A percentile compares a stretch with the other conserved stretches of the same genome.
These are phyloP conservation scores for Penicillium sp. DNA, from an alignment of 2,329 filamentous ascomycete species.

Conservation along the genomic window DNA sequence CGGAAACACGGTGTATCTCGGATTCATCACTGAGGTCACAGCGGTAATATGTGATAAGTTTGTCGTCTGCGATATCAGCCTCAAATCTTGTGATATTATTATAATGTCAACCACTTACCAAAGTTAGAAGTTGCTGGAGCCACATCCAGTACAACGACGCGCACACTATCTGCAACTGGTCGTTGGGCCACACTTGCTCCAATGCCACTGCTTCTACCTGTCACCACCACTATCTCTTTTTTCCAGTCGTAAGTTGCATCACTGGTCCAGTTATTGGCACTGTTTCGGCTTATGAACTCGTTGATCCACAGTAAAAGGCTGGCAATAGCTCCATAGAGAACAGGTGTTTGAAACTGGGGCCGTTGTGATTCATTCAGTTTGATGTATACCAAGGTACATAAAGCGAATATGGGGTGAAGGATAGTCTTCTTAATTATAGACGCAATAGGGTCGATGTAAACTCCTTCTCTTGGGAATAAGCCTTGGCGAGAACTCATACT, in stretches of 20 bases:
- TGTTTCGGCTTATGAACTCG: slow-evolving; percentile 16
- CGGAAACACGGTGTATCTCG: slow-evolving; percentile 31
- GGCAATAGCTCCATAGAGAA: background rate
- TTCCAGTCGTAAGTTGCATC: slow-evolving; percentile 40
- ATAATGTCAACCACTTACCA: too few species aligned
- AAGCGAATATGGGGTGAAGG: slow-evolving; percentile 8
- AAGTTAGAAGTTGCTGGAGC: slow-evolving; percentile 23
- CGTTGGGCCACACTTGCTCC: slow-evolving; percentile 37
- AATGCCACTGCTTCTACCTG: slow-evolving; percentile 48
- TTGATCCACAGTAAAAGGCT: slow-evolving; percentile 14
- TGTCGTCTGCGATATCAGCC: slow-evolving; percentile 2
- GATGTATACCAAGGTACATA: background rate
- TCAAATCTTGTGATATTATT: too few species aligned
- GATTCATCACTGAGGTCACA: slow-evolving; percentile 43
- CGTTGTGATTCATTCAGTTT: background rate
- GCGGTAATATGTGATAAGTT: slow-evolving; percentile 25
- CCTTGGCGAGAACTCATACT: background rate
- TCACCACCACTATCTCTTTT: slow-evolving; percentile 47
- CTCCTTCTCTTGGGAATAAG: slow-evolving; percentile 17
- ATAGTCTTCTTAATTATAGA: slow-evolving; percentile 3
- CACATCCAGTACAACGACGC: slow-evolving; percentile 40
- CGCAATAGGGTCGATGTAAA: slow-evolving; percentile 25
- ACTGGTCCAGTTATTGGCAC: slow-evolving; percentile 19
- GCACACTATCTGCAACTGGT: slow-evolving; percentile 30
- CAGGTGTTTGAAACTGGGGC: background rate